These are phyloP conservation scores for Neopestalotiopsis sp. DNA, from an alignment of 2,329 filamentous ascomycete genomes.

Conservation along the genomic window DNA sequence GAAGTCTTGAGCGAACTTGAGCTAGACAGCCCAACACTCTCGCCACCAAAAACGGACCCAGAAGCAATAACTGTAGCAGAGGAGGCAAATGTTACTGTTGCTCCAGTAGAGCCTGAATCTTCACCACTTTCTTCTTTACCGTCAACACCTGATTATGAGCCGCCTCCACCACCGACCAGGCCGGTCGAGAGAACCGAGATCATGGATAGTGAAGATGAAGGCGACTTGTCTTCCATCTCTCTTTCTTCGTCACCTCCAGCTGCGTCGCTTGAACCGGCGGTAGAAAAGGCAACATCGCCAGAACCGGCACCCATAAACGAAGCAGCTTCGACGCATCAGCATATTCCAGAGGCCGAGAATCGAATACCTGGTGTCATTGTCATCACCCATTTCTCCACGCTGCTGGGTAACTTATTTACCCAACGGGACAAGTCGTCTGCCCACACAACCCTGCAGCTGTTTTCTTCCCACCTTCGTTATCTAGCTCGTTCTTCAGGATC, in stretches of 20 bases:
- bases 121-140: constrained; percentile 7
- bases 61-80: not conserved
- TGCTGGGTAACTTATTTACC: constrained; percentile 58
- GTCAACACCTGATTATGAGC: constrained; percentile 11
- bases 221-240: constrained; percentile 30
- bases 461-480: constrained; percentile 51
- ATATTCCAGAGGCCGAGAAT: not conserved
- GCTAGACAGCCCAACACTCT: constrained; percentile 13
- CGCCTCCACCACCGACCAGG: constrained; percentile 9
- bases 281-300: not conserved
- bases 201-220: constrained; percentile 47
- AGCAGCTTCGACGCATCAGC: constrained; percentile 6
- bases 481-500: constrained; percentile 50
- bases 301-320: not conserved
- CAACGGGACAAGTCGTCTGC: constrained; percentile 51
- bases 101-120: not conserved
- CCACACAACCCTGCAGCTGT: constrained; percentile 52
- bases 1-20: constrained; percentile 61
- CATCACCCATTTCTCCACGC: constrained; percentile 57
- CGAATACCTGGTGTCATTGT: constrained; percentile 52
- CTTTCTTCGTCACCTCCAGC: constrained; percentile 20
- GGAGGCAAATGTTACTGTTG: not conserved
- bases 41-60: not conserved
- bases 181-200: constrained; percentile 32
- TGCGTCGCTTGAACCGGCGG: not conserved